Evolutionary conservation across 139 green algal genomes (phyloP).

Genomic region (Microglena sp.): DNA sequence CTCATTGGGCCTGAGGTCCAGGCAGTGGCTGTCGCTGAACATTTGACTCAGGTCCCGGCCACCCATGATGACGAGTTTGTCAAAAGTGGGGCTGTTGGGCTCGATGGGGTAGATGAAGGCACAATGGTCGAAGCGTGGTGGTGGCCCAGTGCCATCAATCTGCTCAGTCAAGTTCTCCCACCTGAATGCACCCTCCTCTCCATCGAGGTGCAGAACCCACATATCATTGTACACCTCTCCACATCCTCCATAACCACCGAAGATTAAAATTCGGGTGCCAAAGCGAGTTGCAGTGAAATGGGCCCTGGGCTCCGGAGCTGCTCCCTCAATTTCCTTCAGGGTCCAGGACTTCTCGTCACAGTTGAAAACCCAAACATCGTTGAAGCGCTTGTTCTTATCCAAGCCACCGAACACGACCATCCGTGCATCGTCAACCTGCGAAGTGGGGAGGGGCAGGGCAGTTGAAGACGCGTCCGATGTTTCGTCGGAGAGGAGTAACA

Average conservation of each 20-base stretch:
- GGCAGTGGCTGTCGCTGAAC: conserved; percentile 62
- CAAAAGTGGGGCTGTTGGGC: conserved; percentile 51
- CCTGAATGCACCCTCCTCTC: conserved; percentile 16
- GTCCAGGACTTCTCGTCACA: conserved; percentile 47
- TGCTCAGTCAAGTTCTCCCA: conserved; percentile 49
- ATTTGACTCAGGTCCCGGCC: conserved; percentile 62
- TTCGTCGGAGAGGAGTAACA: no score
- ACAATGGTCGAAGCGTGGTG: conserved; percentile 66
- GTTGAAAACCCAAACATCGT: conserved; percentile 71
- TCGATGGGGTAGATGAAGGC: conserved; percentile 49
- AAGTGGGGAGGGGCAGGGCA: background rate
- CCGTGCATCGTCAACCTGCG: conserved; percentile 49
- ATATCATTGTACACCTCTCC: conserved; percentile 66
- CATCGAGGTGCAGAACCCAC: conserved; percentile 53
- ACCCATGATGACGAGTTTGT: conserved; percentile 72
- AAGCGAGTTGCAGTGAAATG: conserved; percentile 68
- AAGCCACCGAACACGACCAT: conserved; percentile 73
- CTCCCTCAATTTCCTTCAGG: conserved; percentile 28
- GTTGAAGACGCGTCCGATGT: background rate
- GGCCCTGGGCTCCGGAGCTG: conserved; percentile 44
- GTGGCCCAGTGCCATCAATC: conserved; percentile 27
- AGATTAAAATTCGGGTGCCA: conserved; percentile 54
- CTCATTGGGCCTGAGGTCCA: no score
- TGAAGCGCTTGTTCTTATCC: conserved; percentile 60
- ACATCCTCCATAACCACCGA: conserved; percentile 70